Conservation (phyloP, 1,284 basidiomycete species). For the Naganishia cerealis region DNA sequence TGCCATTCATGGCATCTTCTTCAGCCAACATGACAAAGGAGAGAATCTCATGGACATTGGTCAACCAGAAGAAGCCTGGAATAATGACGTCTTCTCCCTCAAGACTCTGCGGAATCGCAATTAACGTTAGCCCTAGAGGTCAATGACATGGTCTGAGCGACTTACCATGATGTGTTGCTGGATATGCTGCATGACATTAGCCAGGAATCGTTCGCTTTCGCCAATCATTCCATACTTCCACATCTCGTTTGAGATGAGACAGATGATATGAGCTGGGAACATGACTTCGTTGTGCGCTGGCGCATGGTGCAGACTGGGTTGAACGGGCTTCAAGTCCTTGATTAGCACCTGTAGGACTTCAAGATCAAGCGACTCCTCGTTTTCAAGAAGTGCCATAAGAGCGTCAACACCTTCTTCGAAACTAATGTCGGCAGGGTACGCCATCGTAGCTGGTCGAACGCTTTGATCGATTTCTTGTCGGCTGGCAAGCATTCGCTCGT, state of each 20-base stretch:
- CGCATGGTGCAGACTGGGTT: slow-evolving; percentile 84
- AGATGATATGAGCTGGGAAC: slow-evolving; percentile 99
- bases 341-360: slow-evolving; percentile 91
- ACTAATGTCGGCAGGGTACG: slow-evolving; percentile 73
- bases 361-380: slow-evolving; percentile 86
- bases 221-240: slow-evolving; percentile 98
- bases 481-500: slow-evolving; percentile 72
- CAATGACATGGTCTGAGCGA: slow-evolving; percentile 33
- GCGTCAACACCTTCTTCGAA: slow-evolving; percentile 90
- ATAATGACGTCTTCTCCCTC: slow-evolving; percentile 90
- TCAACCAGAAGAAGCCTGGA: slow-evolving; percentile 98
- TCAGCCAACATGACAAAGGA: slow-evolving; percentile 99
- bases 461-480: slow-evolving; percentile 71
- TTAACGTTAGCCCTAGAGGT: slow-evolving; percentile 16
- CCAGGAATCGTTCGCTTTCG: slow-evolving; percentile 95
- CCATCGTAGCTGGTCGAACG: slow-evolving; percentile 89
- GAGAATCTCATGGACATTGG: slow-evolving; percentile 99
- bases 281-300: slow-evolving; percentile 95
- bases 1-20: slow-evolving; percentile 95
- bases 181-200: slow-evolving; percentile 97
- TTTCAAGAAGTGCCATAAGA: slow-evolving; percentile 90
- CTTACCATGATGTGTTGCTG: slow-evolving; percentile 96
- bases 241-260: slow-evolving; percentile 97
- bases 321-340: slow-evolving; percentile 87
- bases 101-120: slow-evolving; percentile 59